Conservation (phyloP, 495 filamentous ascomycete genomes). For the Clavariopsis aquatica region DNA sequence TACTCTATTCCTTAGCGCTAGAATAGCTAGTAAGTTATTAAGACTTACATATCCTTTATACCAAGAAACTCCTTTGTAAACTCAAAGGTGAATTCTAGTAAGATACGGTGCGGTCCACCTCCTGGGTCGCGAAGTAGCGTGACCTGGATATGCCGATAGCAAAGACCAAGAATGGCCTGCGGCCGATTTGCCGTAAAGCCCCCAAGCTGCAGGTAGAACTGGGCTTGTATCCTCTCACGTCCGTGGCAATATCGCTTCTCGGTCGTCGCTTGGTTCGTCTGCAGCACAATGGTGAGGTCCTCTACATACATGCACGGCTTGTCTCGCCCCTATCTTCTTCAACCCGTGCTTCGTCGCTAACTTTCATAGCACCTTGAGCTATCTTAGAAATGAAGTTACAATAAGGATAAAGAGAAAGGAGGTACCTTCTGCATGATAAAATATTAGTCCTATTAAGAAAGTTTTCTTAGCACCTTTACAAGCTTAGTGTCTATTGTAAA, state of each 20-base stretch:
- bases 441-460: constrained; percentile 14
- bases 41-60: constrained; percentile 17
- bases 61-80: constrained; percentile 24
- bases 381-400: too few relatives aligned
- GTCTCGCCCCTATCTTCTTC: too few relatives aligned
- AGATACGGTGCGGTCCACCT: constrained; percentile 13
- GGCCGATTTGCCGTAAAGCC: not conserved
- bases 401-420: too few relatives aligned
- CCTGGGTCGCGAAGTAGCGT: constrained; percentile 17
- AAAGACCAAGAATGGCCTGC: not conserved
- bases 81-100: constrained; percentile 21
- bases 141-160: not conserved
- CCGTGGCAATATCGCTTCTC: too few relatives aligned
- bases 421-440: too few relatives aligned
- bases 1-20: constrained; percentile 21
- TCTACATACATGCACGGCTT: too few relatives aligned
- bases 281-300: too few relatives aligned
- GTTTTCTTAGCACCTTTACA: constrained; percentile 12
- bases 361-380: too few relatives aligned
- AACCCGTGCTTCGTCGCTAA: too few relatives aligned
- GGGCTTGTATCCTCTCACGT: too few relatives aligned
- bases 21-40: too few relatives aligned
- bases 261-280: too few relatives aligned
- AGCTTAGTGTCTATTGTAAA: constrained; percentile 13
- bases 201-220: not conserved